A percentile compares a stretch with the other conserved stretches of the same genome.
Conservation (phyloP, 805 yeast species). For the Candida rishiriensis region DNA sequence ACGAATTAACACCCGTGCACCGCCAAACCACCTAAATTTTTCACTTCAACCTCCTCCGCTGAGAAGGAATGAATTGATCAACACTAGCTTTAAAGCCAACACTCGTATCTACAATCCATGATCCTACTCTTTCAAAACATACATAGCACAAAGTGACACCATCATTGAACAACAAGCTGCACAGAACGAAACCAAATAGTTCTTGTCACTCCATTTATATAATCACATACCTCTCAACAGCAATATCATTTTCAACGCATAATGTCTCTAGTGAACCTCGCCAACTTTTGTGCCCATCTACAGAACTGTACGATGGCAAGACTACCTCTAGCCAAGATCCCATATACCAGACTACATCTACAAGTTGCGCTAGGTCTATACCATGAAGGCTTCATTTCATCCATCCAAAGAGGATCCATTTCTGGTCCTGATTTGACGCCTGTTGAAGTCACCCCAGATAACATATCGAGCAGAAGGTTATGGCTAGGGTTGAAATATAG, state of each 20-base stretch:
- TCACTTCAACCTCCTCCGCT: too few relatives aligned
- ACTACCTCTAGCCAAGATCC: slow-evolving; percentile 71
- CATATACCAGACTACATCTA: slow-evolving; percentile 77
- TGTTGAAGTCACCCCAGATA: slow-evolving; percentile 79
- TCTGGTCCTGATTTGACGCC: slow-evolving; percentile 78
- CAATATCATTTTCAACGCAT: not conserved
- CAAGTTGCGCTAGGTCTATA: slow-evolving; percentile 81
- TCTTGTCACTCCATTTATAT: too few relatives aligned
- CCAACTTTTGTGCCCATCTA: slow-evolving; percentile 80
- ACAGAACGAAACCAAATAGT: too few relatives aligned
- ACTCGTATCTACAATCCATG: too few relatives aligned
- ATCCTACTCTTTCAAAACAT: too few relatives aligned
- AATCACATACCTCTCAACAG: too few relatives aligned
- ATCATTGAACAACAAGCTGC: too few relatives aligned
- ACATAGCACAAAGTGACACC: too few relatives aligned
- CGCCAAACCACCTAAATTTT: too few relatives aligned
- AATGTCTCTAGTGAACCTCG: slow-evolving; percentile 85
- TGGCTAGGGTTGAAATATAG: slow-evolving; percentile 93
- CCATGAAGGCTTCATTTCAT: slow-evolving; percentile 83
- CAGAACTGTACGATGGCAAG: slow-evolving; percentile 82
- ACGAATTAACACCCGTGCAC: too few relatives aligned
- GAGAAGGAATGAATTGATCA: too few relatives aligned
- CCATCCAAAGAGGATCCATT: slow-evolving; percentile 79
- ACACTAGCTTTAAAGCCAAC: too few relatives aligned
- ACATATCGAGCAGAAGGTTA: slow-evolving; percentile 76